Conservation (phyloP, 768 basidiomycete genomes). For the Fistulinella prunicolor region DNA sequence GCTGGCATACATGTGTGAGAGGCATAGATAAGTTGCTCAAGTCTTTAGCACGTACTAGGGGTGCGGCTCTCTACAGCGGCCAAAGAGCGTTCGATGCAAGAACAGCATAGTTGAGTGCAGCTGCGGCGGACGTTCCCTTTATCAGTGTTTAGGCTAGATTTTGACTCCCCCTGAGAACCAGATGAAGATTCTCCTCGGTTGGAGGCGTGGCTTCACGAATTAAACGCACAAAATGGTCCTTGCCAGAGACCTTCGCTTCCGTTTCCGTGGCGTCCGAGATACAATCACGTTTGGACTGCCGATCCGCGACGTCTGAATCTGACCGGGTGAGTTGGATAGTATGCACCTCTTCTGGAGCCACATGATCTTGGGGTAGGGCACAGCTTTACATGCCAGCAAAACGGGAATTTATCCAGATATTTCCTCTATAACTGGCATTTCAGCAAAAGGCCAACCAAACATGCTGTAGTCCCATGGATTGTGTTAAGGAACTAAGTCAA, state of each 20-base stretch:
- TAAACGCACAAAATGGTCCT: constrained; percentile 22
- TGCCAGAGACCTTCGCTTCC: constrained; percentile 24
- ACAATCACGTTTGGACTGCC: too few relatives aligned
- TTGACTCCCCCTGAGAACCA: constrained; percentile 3
- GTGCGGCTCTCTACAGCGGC: constrained; percentile 26
- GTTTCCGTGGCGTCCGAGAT: constrained; percentile 23
- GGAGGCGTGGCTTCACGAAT: constrained; percentile 17
- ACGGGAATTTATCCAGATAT: too few relatives aligned
- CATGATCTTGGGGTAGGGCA: too few relatives aligned
- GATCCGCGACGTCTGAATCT: too few relatives aligned
- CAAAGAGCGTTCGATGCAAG: constrained; percentile 28
- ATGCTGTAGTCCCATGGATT: too few relatives aligned
- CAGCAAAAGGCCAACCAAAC: too few relatives aligned
- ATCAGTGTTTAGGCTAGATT: constrained; percentile 2
- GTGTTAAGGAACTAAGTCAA: too few relatives aligned
- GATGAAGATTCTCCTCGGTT: constrained; percentile 1
- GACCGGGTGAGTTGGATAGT: too few relatives aligned
- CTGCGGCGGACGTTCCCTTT: neutral
- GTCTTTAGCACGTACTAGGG: constrained; percentile 26
- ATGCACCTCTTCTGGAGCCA: too few relatives aligned
- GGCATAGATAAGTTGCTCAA: constrained; percentile 26
- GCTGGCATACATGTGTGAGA: constrained; percentile 20
- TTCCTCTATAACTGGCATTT: too few relatives aligned
- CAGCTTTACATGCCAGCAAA: too few relatives aligned
- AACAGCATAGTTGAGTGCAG: constrained; percentile 23